These are phyloP conservation scores for Yarrowia porcina DNA, from an alignment of 805 yeast species.

Conservation along the genomic window DNA sequence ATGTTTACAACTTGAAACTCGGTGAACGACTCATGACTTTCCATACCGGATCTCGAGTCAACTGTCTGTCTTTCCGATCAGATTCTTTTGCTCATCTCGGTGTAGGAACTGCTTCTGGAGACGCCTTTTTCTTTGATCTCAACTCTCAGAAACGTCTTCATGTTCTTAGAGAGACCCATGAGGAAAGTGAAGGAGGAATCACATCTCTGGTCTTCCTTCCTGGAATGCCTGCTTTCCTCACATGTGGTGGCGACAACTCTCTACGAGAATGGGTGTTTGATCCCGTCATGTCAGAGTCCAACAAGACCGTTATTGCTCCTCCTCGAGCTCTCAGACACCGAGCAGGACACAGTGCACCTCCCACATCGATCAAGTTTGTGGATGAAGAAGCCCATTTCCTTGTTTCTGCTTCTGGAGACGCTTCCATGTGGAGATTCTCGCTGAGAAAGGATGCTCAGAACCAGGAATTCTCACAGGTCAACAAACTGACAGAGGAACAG, in stretches of 20 bases:
- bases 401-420: conserved; percentile 81
- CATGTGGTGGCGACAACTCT: conserved; percentile 88
- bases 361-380: conserved; percentile 70
- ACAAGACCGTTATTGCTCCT: conserved; percentile 60
- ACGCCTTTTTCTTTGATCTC: conserved; percentile 79
- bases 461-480: conserved; percentile 76
- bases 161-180: conserved; percentile 67
- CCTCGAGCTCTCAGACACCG: conserved; percentile 89
- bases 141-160: conserved; percentile 71
- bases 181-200: conserved; percentile 72
- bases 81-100: conserved; percentile 85
- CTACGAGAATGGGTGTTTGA: conserved; percentile 91
- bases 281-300: conserved; percentile 67
- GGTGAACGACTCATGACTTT: conserved; percentile 52
- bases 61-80: conserved; percentile 78
- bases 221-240: conserved; percentile 87
- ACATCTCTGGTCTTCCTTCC: conserved; percentile 69
- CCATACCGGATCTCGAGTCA: conserved; percentile 42
- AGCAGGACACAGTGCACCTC: conserved; percentile 97
- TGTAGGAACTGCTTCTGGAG: conserved; percentile 75
- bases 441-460: conserved; percentile 95
- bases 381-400: conserved; percentile 78
- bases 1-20: conserved; percentile 63
- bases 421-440: conserved; percentile 86
- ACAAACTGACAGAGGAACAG: conserved; percentile 26